Conservation (phyloP, 2,329 filamentous ascomycete genomes). For the Drechslerella dactyloides region DNA sequence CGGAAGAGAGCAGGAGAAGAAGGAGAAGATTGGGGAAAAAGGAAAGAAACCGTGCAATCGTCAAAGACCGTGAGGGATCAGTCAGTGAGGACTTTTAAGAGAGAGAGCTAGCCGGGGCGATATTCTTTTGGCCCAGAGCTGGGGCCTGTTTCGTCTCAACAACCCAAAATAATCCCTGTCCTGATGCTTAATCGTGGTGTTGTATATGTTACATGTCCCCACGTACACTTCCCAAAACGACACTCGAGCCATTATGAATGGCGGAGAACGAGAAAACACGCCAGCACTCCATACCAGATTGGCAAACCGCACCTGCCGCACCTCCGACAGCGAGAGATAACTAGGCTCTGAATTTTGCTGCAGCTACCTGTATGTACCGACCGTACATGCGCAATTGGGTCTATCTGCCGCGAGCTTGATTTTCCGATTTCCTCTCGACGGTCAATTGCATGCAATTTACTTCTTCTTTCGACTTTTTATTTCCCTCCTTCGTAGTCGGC, state of each 20-base stretch:
- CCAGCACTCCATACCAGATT: conserved; percentile 13
- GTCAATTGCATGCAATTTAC: neutral
- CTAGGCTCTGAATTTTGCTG: neutral
- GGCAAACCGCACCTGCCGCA: conserved; percentile 10
- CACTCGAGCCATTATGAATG: conserved; percentile 33
- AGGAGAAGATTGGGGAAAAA: neutral
- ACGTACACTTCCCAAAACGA: conserved; percentile 37
- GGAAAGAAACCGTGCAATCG: conserved; percentile 1
- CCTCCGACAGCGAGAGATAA: neutral
- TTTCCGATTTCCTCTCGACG: neutral
- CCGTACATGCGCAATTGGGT: neutral
- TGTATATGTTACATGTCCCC: conserved; percentile 50
- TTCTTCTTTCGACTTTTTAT: neutral
- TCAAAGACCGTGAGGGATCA: neutral
- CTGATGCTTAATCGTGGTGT: conserved; percentile 40
- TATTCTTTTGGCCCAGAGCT: conserved; percentile 21
- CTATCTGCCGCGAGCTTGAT: conserved; percentile 1
- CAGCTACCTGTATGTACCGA: too few relatives aligned
- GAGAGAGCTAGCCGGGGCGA: conserved; percentile 26
- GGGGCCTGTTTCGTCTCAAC: conserved; percentile 44
- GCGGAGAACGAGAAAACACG: conserved; percentile 21
- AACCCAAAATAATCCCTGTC: conserved; percentile 50
- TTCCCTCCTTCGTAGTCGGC: neutral
- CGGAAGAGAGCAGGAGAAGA: too few relatives aligned
- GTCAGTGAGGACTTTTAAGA: neutral